phyloP scores from a whole-genome alignment of 768 basidiomycete species.

The Fomitopsis serialis region DNA sequence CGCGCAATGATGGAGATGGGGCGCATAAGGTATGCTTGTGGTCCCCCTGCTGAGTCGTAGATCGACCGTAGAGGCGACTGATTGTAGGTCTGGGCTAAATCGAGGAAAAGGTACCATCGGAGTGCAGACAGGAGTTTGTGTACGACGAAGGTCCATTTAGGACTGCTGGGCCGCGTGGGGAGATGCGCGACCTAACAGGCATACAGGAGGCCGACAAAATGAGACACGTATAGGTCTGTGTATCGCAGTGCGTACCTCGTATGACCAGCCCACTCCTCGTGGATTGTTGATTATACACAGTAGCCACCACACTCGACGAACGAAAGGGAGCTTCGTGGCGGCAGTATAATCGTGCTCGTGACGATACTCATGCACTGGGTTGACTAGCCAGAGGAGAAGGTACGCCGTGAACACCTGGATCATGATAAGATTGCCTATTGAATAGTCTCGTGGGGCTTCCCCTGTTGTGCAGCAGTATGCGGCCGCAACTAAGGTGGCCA shows the following conservation, averaged over 20 bases:
- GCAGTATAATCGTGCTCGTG: background rate
- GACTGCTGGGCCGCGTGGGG: slow-evolving; percentile 4
- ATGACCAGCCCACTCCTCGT: slow-evolving; percentile 15
- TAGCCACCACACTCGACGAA: background rate
- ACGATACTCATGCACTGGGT: slow-evolving; percentile 1
- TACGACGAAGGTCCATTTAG: slow-evolving; percentile 5
- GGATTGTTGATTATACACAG: slow-evolving; percentile 7
- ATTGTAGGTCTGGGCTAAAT: slow-evolving; percentile 7
- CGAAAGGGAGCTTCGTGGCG: background rate
- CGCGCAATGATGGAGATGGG: background rate
- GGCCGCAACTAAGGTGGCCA: background rate
- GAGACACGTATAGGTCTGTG: too few species aligned
- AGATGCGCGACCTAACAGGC: slow-evolving; percentile 7
- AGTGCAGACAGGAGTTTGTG: background rate
- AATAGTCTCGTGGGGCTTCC: background rate
- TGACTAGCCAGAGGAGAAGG: background rate
- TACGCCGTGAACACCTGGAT: background rate
- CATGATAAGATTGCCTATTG: background rate
- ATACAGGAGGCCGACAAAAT: background rate
- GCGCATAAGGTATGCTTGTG: slow-evolving; percentile 3
- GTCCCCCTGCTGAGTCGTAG: background rate
- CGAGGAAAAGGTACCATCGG: background rate
- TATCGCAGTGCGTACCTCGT: slow-evolving; percentile 11
- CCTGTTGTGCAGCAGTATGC: background rate
- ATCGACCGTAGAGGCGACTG: background rate